Percentiles rank a stretch among this genome's conserved stretches.
phyloP scores from a whole-genome alignment of 495 filamentous ascomycete genomes.

The Staphylotrichum longicolle region DNA sequence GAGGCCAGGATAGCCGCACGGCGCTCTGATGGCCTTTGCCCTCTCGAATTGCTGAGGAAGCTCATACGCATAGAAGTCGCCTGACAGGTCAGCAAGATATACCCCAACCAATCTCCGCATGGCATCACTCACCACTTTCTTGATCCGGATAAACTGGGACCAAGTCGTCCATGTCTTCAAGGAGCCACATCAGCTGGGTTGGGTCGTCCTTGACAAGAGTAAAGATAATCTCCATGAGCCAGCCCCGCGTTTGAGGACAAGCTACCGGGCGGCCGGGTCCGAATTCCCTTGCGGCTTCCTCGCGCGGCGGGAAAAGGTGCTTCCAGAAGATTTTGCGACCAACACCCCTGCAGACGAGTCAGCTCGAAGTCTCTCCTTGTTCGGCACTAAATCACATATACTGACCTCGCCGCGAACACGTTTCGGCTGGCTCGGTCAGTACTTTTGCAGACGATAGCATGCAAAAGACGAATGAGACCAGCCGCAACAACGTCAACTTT shows the following conservation, averaged over 20 bases:
- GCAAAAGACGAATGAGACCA: constrained; percentile 43
- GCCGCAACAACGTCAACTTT: constrained; percentile 47
- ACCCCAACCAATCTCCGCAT: background rate
- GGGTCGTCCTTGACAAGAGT: constrained; percentile 56
- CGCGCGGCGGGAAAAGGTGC: constrained; percentile 65
- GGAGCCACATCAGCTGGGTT: constrained; percentile 46
- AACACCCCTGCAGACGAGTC: constrained; percentile 41
- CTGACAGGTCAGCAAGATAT: constrained; percentile 16
- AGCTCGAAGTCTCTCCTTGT: background rate
- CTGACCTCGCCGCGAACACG: constrained; percentile 16
- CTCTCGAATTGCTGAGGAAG: constrained; percentile 61
- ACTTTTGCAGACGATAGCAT: constrained; percentile 21
- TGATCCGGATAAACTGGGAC: constrained; percentile 34
- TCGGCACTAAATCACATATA: background rate
- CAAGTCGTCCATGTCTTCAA: constrained; percentile 55
- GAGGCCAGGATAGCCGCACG: constrained; percentile 78
- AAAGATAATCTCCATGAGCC: constrained; percentile 63
- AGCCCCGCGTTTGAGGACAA: constrained; percentile 57
- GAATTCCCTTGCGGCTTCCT: constrained; percentile 37
- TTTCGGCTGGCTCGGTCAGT: constrained; percentile 8
- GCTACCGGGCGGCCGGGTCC: constrained; percentile 41
- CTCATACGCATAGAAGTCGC: constrained; percentile 50
- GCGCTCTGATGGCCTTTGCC: constrained; percentile 64
- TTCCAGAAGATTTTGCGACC: constrained; percentile 60
- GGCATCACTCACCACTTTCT: constrained; percentile 34